Base-by-base conservation (phyloP, 306 rosid genomes). In the Nissolia schottii region DNA sequence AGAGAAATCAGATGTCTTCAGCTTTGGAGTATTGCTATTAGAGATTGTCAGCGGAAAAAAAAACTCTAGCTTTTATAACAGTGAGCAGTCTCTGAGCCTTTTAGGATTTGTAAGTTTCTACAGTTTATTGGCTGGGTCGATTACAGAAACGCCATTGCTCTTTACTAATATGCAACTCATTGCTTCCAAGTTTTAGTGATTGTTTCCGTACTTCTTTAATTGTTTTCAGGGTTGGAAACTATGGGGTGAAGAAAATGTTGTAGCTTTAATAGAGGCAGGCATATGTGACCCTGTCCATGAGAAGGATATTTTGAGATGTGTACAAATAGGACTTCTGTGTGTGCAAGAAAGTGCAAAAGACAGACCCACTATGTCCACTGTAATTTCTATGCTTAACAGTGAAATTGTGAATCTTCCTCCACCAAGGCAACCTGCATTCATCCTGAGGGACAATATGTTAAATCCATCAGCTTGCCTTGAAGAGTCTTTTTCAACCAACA, bases 1-100 rank as follows among this genome's bases (percentile, higher is more conserved):
- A 14, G 81, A 77, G 45, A 77, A 77, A 59, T 77, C 58, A 12
- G 50, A 69, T 60, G 71, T 69, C 23, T 69, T 68, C n/a, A 69
- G 81, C 12, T 77, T 69, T 32, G 24, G 66, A 22, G 78, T 80
- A 11, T 64, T 80, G 37, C 20, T 75, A 6, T 20, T 75, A 3
- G 77, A 80, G 50, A 80, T 75, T 32, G 54, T 69, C 22, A 57
- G 75, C 27, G 81, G 73, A 19, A 77, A 50, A 67, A 28, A 37
- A 49, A 77, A 66, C 15, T 4, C 73, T 18, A 71, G 76, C 13
- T 66, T 77, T 67, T 41, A 50, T 18, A 37, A 70, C 19, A 3
- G 27, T 8, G 76, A 51, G 41, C 1, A 76, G 6, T 31, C 16
- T 51, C 37, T 48, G 4, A 59, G 50, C 24, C 76, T 81, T 7